A percentile compares a stretch with the other conserved stretches of the same genome.
Evolutionary conservation across 768 basidiomycete species (phyloP).

Genomic region (Leucocoprinus sp.): DNA sequence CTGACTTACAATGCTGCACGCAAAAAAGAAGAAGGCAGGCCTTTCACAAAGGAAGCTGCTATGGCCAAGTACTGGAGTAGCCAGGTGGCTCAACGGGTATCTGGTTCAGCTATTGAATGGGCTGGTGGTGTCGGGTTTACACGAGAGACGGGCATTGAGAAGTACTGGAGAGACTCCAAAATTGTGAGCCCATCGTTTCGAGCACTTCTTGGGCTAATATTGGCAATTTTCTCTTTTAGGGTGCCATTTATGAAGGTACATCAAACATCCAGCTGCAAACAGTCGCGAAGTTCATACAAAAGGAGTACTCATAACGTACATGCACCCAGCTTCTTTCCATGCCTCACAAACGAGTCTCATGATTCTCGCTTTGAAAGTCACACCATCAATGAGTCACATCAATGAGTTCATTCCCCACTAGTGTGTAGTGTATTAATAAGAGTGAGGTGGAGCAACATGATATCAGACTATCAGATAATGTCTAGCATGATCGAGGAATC

Average conservation of each 20-base stretch:
- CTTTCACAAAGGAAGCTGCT: slow-evolving; percentile 90
- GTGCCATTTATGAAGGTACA: slow-evolving; percentile 90
- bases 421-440: too few relatives aligned
- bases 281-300: slow-evolving; percentile 87
- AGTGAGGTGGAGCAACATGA: too few relatives aligned
- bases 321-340: neutral
- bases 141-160: slow-evolving; percentile 91
- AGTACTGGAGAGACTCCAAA: slow-evolving; percentile 95
- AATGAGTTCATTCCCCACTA: too few relatives aligned
- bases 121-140: slow-evolving; percentile 90
- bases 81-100: slow-evolving; percentile 80
- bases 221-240: slow-evolving; percentile 32
- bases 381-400: too few relatives aligned
- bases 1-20: slow-evolving; percentile 96
- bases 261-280: slow-evolving; percentile 98
- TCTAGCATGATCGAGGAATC: too few relatives aligned
- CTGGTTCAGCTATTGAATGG: slow-evolving; percentile 93
- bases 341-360: neutral
- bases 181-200: slow-evolving; percentile 49
- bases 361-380: too few relatives aligned
- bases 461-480: too few relatives aligned
- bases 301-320: slow-evolving; percentile 55
- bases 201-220: neutral
- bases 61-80: slow-evolving; percentile 97
- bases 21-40: slow-evolving; percentile 81